Evolutionary conservation across 352 stramenopile genomes (phyloP).

Genomic region (Pythium periplocum): DNA sequence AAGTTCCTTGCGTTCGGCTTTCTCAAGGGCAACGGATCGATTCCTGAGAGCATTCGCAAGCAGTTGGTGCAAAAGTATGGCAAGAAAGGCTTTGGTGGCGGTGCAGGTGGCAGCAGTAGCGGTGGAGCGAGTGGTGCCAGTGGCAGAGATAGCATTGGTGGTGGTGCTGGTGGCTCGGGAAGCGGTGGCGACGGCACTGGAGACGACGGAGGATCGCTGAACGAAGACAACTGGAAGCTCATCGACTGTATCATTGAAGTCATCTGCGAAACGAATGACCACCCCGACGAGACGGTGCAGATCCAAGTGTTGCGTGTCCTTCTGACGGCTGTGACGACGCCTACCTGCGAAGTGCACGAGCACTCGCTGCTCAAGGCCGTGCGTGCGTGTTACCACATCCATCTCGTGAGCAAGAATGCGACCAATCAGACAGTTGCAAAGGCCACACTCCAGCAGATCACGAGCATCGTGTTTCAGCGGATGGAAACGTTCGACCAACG

Average conservation of each 20-base stretch:
- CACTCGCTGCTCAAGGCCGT: slow-evolving; percentile 94
- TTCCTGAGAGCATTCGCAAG: slow-evolving; percentile 58
- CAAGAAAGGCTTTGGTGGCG: slow-evolving; percentile 12
- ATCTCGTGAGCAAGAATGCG: slow-evolving; percentile 87
- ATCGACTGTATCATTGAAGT: slow-evolving; percentile 88
- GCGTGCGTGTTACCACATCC: slow-evolving; percentile 95
- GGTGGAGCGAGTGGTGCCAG: slow-evolving; percentile 4
- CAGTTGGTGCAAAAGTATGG: slow-evolving; percentile 56
- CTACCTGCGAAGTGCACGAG: slow-evolving; percentile 89
- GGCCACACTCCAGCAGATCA: slow-evolving; percentile 96
- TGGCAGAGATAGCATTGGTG: slow-evolving; percentile 1
- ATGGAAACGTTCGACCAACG: slow-evolving; percentile 92
- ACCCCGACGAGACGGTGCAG: slow-evolving; percentile 88
- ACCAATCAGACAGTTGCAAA: slow-evolving; percentile 98
- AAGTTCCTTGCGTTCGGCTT: slow-evolving; percentile 89
- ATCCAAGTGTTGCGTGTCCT: slow-evolving; percentile 92
- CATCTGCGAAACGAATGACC: slow-evolving; percentile 88
- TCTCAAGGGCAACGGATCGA: slow-evolving; percentile 51
- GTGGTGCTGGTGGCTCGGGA: slow-evolving; percentile 12
- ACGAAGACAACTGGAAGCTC: slow-evolving; percentile 61
- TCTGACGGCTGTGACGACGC: slow-evolving; percentile 87
- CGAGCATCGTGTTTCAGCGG: slow-evolving; percentile 93
- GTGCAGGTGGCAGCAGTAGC: slow-evolving; percentile 11
- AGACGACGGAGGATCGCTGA: slow-evolving; percentile 18
- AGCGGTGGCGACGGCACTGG: slow-evolving; percentile 11